phyloP scores from a whole-genome alignment of 2,329 filamentous ascomycete species.

The Aspergillus pseudoterreus region DNA sequence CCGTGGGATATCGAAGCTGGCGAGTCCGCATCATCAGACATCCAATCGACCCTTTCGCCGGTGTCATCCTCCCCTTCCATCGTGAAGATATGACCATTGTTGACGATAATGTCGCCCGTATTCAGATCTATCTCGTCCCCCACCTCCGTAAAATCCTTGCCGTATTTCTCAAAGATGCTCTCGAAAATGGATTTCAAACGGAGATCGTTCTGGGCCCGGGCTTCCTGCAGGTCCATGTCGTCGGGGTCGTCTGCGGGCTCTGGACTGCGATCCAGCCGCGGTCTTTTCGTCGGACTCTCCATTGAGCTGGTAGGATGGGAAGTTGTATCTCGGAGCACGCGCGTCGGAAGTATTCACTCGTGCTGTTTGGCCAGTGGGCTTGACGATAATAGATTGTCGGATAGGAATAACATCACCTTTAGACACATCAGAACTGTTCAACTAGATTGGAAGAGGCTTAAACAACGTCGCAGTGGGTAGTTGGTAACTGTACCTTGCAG shows the following conservation, averaged over 20 bases:
- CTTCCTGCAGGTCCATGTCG: constrained; percentile 57
- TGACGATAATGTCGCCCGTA: constrained; percentile 77
- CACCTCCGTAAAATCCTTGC: constrained; percentile 73
- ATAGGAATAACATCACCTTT: too few species aligned
- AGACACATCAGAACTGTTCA: too few species aligned
- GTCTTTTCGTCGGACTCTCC: constrained; percentile 52
- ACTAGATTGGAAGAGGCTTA: too few species aligned
- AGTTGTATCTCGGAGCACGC: neutral
- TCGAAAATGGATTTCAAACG: constrained; percentile 82
- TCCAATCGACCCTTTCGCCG: constrained; percentile 8
- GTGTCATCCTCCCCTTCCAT: constrained; percentile 26
- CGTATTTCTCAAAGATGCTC: constrained; percentile 84
- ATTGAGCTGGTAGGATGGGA: constrained; percentile 12
- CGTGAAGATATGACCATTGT: constrained; percentile 76
- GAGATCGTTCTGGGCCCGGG: constrained; percentile 63
- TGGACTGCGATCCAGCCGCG: constrained; percentile 44
- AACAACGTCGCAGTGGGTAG: too few species aligned
- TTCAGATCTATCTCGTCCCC: constrained; percentile 86
- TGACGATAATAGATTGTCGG: too few species aligned
- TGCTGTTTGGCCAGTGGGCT: too few species aligned
- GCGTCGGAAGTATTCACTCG: neutral
- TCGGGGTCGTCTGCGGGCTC: constrained; percentile 20
- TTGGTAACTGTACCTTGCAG: too few species aligned
- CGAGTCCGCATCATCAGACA: constrained; percentile 8
- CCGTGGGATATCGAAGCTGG: neutral